A percentile compares a stretch with the other conserved stretches of the same genome.
Evolutionary conservation across 1,284 basidiomycete genomes (phyloP).

Genomic region (Entoloma clypeatum): DNA sequence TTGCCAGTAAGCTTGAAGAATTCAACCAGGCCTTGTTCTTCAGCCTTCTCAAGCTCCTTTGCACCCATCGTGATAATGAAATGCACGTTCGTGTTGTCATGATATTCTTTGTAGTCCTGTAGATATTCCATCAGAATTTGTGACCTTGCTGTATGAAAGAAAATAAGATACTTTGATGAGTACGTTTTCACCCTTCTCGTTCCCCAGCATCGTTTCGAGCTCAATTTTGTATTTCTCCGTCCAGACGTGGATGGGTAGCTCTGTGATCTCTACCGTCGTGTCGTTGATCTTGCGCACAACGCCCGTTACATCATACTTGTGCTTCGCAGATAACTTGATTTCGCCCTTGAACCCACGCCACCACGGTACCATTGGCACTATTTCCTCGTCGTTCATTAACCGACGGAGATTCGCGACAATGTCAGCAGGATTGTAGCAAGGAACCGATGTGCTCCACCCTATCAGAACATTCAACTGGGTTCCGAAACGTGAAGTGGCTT

Average conservation of each 20-base stretch:
- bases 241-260: constrained; percentile 95
- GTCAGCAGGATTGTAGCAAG: constrained; percentile 91
- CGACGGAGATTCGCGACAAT: constrained; percentile 87
- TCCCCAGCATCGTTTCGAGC: constrained; percentile 72
- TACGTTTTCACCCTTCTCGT: constrained; percentile 65
- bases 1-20: constrained; percentile 89
- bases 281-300: constrained; percentile 77
- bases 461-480: constrained; percentile 12
- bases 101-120: constrained; percentile 94
- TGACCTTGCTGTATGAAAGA: neutral
- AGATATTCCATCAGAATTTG: constrained; percentile 10
- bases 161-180: constrained; percentile 53
- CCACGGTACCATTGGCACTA: constrained; percentile 91
- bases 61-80: constrained; percentile 84
- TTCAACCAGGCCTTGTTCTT: constrained; percentile 84
- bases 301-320: constrained; percentile 88
- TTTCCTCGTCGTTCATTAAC: constrained; percentile 84
- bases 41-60: constrained; percentile 83
- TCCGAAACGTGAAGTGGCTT: no score
- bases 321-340: constrained; percentile 76
- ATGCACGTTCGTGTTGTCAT: constrained; percentile 91
- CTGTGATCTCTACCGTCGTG: constrained; percentile 90
- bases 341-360: constrained; percentile 94
- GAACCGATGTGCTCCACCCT: constrained; percentile 96
- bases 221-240: constrained; percentile 91